These are phyloP conservation scores for Raphanus hybrid DNA, from an alignment of 441 rosid genomes.

Conservation along the genomic window DNA sequence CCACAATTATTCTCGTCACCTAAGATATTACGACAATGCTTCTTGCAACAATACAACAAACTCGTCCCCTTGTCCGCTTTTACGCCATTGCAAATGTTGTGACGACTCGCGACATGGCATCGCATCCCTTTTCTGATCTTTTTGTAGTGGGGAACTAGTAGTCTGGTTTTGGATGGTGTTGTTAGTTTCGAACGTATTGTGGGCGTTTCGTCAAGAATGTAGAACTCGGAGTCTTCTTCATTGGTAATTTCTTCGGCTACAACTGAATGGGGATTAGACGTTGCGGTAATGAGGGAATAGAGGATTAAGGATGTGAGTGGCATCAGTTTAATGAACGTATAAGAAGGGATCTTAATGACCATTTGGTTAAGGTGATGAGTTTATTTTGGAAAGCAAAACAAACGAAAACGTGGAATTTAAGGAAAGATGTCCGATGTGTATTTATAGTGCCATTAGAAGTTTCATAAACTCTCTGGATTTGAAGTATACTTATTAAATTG, in stretches of 20 bases:
- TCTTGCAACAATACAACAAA: constrained; percentile 72
- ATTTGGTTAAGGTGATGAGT: constrained; percentile 30
- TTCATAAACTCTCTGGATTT: background rate
- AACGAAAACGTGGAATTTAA: constrained; percentile 21
- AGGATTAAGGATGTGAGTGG: constrained; percentile 37
- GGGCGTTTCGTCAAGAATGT: constrained; percentile 57
- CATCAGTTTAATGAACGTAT: constrained; percentile 17
- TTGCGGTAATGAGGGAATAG: constrained; percentile 36
- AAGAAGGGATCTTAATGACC: constrained; percentile 27
- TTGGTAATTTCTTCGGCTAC: constrained; percentile 35
- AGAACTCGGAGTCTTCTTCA: constrained; percentile 49
- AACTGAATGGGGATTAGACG: constrained; percentile 37
- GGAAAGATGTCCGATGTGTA: constrained; percentile 19
- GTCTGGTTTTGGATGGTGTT: constrained; percentile 49
- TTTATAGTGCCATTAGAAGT: background rate
- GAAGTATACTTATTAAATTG: background rate
- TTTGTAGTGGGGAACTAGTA: constrained; percentile 40
- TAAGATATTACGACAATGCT: constrained; percentile 67
- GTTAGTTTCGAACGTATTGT: constrained; percentile 22
- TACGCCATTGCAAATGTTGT: constrained; percentile 68
- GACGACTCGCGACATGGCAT: constrained; percentile 36
- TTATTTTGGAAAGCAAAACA: constrained; percentile 28
- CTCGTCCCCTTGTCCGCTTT: constrained; percentile 68
- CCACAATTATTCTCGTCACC: constrained; percentile 77
- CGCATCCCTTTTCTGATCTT: constrained; percentile 56